Base-by-base conservation (phyloP, 1,284 basidiomycete genomes). In the Puccinia polysora region DNA sequence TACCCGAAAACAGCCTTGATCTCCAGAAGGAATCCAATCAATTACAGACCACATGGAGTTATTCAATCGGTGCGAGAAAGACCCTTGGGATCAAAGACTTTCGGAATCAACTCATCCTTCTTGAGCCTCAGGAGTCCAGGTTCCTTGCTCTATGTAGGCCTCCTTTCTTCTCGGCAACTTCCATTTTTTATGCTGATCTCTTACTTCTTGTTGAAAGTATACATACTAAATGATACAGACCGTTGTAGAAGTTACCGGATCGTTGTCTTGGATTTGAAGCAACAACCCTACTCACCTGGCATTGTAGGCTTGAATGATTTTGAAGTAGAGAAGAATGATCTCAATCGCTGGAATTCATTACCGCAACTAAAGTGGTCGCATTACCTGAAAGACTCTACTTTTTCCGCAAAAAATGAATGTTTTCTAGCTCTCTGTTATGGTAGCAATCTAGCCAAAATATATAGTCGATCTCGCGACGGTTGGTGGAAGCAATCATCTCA, bases 251-350 rank as follows among this genome's bases (percentile, higher is more conserved):
- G 49, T 18, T 65, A 53, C 23, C 2, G 63, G 40, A 14, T 68
- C 1, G 30, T 58, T 47, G 28, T 68, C 23, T 3, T 68, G 32
- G 65, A 68, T 36, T 58, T 58, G 53, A 68, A 28, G 28, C 65
- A 68, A 25, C 52, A 56, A 18, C 65, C 65, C 25, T 56, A 34
- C 40, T 55, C 65, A 5, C 43, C 69, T 20, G 69, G 69, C 14
- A 63, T 71, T 30, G 69, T 71, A n/a, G 55, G 58, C 20, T 23
- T 49, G 5, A 59, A 71, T 34, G 55, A 28, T 38, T 60, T 47
- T 32, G 36, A 71, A 36, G 36, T 55, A 32, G 59, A 63, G 36
- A 28, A 25, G 45, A 2, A 6, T 5, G 30, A 28, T 36, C 14
- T 47, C 18, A 36, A 4, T 49, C 36, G 18, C 15, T 36, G 15